Conservation (phyloP, 23 red algal genomes). For the Gracilaria vermiculophylla region DNA sequence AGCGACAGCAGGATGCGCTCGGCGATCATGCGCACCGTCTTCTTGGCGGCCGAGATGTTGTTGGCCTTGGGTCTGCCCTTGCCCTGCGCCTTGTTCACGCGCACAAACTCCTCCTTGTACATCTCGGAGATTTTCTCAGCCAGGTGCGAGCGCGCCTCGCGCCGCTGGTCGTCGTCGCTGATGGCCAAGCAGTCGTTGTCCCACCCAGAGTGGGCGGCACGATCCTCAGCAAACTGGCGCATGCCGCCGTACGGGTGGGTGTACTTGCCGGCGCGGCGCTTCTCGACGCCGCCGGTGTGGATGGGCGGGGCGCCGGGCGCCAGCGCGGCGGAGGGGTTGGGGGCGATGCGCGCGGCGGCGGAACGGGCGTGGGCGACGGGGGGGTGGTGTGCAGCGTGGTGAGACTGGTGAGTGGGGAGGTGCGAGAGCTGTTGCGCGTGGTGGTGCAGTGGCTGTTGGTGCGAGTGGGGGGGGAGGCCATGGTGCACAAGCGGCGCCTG, state of each 20-base stretch:
- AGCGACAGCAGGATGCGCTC: conserved; percentile 63
- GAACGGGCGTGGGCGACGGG: neutral
- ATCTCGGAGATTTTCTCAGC: conserved; percentile 49
- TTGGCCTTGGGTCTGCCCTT: conserved; percentile 68
- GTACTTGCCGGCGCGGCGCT: conserved; percentile 56
- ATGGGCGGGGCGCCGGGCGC: neutral
- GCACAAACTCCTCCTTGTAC: conserved; percentile 71
- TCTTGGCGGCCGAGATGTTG: conserved; percentile 74
- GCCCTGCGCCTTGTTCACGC: conserved; percentile 48
- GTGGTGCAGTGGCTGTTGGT: neutral
- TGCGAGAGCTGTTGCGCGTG: neutral
- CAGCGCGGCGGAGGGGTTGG: neutral
- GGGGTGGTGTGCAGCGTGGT: neutral
- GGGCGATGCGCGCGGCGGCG: neutral
- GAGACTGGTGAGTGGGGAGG: neutral
- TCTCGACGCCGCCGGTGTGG: conserved; percentile 47
- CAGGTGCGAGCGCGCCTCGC: conserved; percentile 40
- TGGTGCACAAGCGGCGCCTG: neutral
- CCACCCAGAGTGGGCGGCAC: conserved; percentile 59
- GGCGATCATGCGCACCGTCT: conserved; percentile 70
- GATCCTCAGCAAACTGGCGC: conserved; percentile 68
- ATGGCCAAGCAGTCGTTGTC: conserved; percentile 51
- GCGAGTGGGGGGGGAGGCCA: neutral
- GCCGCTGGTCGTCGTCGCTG: conserved; percentile 38
- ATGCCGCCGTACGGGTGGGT: conserved; percentile 70